Percentiles rank a stretch among this genome's conserved stretches.
Evolutionary conservation across 306 rosid genomes (phyloP).

Genomic region (Rosa lucieae): DNA sequence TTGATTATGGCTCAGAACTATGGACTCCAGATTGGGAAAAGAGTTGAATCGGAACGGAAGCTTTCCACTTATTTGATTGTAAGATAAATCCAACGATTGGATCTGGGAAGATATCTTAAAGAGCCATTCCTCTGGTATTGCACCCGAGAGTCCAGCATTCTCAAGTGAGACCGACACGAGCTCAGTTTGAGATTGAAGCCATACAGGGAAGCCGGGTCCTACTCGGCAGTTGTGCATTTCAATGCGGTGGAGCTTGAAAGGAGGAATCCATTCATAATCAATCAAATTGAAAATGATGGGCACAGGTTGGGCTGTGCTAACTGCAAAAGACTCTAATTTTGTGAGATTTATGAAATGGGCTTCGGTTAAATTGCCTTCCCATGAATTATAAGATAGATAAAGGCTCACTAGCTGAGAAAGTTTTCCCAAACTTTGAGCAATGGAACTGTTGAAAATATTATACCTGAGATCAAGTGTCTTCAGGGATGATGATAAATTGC

Average conservation of each 20-base stretch:
- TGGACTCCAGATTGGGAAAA: accelerated
- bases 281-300: background rate
- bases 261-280: slow-evolving; percentile 13
- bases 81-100: background rate
- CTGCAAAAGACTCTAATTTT: accelerated
- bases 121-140: background rate
- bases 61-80: background rate
- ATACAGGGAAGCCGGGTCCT: background rate
- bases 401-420: background rate
- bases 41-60: background rate
- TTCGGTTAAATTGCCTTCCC: slow-evolving; percentile 16
- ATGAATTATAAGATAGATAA: background rate
- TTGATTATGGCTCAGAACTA: background rate
- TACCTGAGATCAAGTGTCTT: no score
- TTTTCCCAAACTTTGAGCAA: slow-evolving; percentile 27
- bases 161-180: no score
- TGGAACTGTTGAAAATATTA: slow-evolving; percentile 7
- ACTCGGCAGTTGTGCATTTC: background rate
- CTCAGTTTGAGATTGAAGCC: background rate
- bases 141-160: background rate
- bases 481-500: no score
- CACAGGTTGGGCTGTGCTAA: background rate
- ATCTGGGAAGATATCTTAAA: background rate
- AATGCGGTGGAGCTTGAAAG: background rate
- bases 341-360: slow-evolving; percentile 23